These are phyloP conservation scores for Magnusiomyces sp. DNA, from an alignment of 1,139 yeast species.

Conservation along the genomic window DNA sequence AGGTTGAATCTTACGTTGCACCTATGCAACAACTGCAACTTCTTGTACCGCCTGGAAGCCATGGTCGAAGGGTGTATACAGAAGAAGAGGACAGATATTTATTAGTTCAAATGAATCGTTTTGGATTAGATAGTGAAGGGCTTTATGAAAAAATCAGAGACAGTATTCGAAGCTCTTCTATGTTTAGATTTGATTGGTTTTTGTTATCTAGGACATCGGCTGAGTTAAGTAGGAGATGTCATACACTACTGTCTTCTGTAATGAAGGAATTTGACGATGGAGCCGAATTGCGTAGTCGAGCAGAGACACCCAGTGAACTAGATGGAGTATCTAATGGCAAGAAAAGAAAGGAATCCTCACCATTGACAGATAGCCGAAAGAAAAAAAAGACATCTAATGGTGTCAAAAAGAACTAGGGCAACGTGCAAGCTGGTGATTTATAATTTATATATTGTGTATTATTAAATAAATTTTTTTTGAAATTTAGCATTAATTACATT, in stretches of 20 bases:
- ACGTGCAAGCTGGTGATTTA: too few species aligned
- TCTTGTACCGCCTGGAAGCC: slow-evolving; percentile 75
- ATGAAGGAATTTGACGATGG: slow-evolving; percentile 60
- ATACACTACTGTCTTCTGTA: slow-evolving; percentile 67
- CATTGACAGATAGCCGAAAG: too few species aligned
- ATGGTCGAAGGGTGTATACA: slow-evolving; percentile 76
- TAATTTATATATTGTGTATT: too few species aligned
- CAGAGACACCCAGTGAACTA: neutral
- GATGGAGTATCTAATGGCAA: too few species aligned
- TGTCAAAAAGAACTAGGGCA: too few species aligned
- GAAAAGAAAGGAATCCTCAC: too few species aligned
- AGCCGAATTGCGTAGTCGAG: slow-evolving; percentile 29
- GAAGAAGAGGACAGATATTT: slow-evolving; percentile 82
- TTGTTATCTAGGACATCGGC: slow-evolving; percentile 75
- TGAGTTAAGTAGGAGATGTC: slow-evolving; percentile 75
- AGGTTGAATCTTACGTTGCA: slow-evolving; percentile 53
- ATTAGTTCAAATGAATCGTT: slow-evolving; percentile 59
- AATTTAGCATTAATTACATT: too few species aligned
- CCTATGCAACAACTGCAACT: slow-evolving; percentile 73
- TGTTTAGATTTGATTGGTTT: slow-evolving; percentile 86
- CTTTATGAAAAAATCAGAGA: slow-evolving; percentile 70
- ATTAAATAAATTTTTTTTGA: too few species aligned
- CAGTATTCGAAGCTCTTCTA: slow-evolving; percentile 61
- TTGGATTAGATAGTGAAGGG: slow-evolving; percentile 65
- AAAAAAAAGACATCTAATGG: too few species aligned